These are phyloP conservation scores for Sphagnum contortum DNA, from an alignment of 225 moss, liverwort and hornwort genomes.

Conservation along the genomic window DNA sequence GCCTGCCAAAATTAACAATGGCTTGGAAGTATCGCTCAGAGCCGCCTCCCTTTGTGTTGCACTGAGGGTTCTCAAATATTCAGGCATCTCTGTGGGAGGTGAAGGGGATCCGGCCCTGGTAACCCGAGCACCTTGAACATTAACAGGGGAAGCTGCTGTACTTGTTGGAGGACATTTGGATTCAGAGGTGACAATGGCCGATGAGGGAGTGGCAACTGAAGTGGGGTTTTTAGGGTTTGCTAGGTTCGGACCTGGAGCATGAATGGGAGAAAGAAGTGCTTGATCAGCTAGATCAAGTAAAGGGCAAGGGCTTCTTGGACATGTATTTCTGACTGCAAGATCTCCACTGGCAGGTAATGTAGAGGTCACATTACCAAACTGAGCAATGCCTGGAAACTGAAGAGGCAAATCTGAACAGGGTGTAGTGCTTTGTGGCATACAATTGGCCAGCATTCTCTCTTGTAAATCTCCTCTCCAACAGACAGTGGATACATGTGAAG, in stretches of 20 bases:
- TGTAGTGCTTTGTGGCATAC: not conserved
- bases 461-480: constrained; percentile 12
- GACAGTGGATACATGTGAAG: no score
- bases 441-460: no score
- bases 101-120: constrained; percentile 6
- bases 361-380: constrained; percentile 17
- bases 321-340: constrained; percentile 8
- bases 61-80: constrained; percentile 58
- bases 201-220: constrained; percentile 4
- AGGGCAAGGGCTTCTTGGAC: constrained; percentile 7
- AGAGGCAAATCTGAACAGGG: not conserved
- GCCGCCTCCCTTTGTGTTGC: constrained; percentile 74
- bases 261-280: constrained; percentile 8
- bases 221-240: constrained; percentile 10
- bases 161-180: no score
- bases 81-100: constrained; percentile 21
- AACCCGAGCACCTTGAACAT: constrained; percentile 15
- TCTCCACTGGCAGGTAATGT: constrained; percentile 4
- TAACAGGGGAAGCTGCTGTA: no score
- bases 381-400: constrained; percentile 11
- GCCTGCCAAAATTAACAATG: constrained; percentile 83
- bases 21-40: constrained; percentile 57
- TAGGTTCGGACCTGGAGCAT: constrained; percentile 21
- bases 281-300: constrained; percentile 11
- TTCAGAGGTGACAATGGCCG: constrained; percentile 6